Evolutionary conservation across 306 rosid species (phyloP), one percentile per base, ranked within the genome.

Genomic region (Delonix regia): DNA sequence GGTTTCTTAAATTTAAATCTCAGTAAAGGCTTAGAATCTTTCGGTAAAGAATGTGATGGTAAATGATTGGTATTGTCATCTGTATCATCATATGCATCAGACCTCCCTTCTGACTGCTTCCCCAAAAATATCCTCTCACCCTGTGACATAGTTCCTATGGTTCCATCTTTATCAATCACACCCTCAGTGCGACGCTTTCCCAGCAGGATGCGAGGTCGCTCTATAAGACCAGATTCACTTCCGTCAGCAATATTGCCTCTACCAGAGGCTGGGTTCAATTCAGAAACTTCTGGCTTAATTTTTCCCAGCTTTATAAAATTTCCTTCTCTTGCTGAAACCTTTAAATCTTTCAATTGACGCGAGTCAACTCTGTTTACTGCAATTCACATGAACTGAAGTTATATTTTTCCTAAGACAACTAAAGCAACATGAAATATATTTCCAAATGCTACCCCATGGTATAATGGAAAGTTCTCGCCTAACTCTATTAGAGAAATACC

Each of bases 1-100:
- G 98, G 96, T 74, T 87, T 96, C 88, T 90, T 90, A 62, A 96
- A 87, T 84, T 96, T 96, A 71, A 96, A 85, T 89, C 78, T 87
- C 84, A 96, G 80, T 57, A 89, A 68, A 53, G 98, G 94, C 79
- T 91, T 96, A 18, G 88, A 67, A 73, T 96, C 98, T 87, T 86
- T 96, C 12, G 97, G 89, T 76, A 87, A 78, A 70, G 94, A 87
- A 56, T 82, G 81, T 61, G 87, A 87, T 4, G 82, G 85, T 30
- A 87, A 80, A 56, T 83, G 89, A 79, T 78, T 82, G 73, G 60
- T 48, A 34, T 86, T 88, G 55, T 84, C 89, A 70, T 82, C 84
- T 63, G 74, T 79, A 41, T 81, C 97, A 10, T 76, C 80, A 72
- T 53, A 34, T 59, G 76, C 72, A 60, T 81, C 93, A 76, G 89